Base-by-base conservation (phyloP, 371 early-diverging fungal species). In the Scutellospora calospora region DNA sequence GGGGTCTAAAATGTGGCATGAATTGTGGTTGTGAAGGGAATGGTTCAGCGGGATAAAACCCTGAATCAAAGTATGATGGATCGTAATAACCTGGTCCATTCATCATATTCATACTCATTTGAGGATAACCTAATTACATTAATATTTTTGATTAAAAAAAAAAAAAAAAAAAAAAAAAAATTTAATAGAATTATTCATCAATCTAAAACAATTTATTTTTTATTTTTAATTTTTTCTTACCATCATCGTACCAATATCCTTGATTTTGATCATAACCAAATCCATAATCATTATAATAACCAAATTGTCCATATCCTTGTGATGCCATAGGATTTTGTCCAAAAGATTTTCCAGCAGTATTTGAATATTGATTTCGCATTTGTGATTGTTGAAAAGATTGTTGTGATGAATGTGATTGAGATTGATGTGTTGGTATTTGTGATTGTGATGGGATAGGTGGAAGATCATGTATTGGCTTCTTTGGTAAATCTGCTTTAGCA, bases 191-290 rank as follows among this genome's bases (percentile, higher is more conserved):
- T 27, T 62, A 3, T 62, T 62, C 33, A 31, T 65, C 16, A 20
- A 33, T 31, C 27, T 18, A 20, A n/a, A n/a, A n/a, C n/a, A n/a
- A n/a, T n/a, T n/a, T n/a, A n/a, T n/a, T n/a, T n/a, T n/a, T n/a
- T 65, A 14, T 4, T 1, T 22, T 65, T 65, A n/a, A n/a, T n/a
- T n/a, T 68, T 22, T 73, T 51, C 73, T 66, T 78, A 78, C 79
- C 63, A 12, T 78, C 79, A 35, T 78, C 66, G 5, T 65, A 78
- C 79, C 79, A 78, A 52, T 66, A 78, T 29, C 49, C 73, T 76
- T 76, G 76, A 65, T 66, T 41, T 65, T 65, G 68, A 65, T 66
- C 66, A 54, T 65, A 78, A 31, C 79, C 79, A 51, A 57, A 76
- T 52, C 62, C 60, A 45, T 78, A 78, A 54, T 66, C 66, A 29